phyloP scores from a whole-genome alignment of 768 basidiomycete genomes.

The Leccinum barrowsii region DNA sequence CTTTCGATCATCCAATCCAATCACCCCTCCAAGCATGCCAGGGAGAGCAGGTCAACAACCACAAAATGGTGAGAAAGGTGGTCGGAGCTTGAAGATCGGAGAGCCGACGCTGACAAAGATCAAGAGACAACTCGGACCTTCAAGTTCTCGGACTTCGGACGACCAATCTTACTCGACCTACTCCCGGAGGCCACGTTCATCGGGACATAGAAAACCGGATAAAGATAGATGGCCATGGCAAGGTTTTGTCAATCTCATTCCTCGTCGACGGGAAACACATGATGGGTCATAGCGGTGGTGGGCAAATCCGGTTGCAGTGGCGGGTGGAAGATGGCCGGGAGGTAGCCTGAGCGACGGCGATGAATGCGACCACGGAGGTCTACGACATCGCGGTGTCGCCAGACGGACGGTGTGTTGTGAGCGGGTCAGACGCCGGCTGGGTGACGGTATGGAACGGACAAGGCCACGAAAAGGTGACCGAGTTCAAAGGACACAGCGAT shows the following conservation, averaged over 20 bases:
- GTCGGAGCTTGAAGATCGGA: neutral
- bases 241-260: neutral
- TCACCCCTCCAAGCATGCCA: neutral
- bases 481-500: neutral
- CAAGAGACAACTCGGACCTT: neutral
- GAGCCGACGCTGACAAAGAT: neutral
- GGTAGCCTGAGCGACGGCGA: neutral
- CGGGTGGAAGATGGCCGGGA: neutral
- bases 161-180: neutral
- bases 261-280: neutral
- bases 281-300: neutral
- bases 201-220: neutral
- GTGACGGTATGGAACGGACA: neutral
- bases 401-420: neutral
- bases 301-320: neutral
- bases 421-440: neutral
- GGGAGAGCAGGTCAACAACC: neutral
- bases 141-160: neutral
- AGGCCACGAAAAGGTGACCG: neutral
- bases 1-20: neutral
- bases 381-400: neutral
- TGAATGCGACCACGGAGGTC: neutral
- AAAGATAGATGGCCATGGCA: neutral
- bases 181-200: neutral
- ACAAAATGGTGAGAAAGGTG: neutral